phyloP scores from a whole-genome alignment of 345 rosid genomes.

The Noccaea caerulescens region DNA sequence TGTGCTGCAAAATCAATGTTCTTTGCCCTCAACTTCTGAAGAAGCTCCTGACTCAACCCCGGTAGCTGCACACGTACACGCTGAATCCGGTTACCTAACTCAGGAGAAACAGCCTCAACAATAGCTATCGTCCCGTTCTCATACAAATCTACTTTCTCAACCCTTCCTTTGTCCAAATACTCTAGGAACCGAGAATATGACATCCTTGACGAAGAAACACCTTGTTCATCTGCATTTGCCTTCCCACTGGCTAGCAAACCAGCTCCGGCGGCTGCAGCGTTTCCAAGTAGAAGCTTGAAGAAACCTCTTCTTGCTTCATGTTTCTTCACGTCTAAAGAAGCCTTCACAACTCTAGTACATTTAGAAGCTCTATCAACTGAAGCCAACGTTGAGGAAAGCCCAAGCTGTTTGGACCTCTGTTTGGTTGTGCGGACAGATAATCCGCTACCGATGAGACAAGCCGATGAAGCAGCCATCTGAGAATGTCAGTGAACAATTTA shows the following conservation, averaged over 20 bases:
- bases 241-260: slow-evolving; percentile 65
- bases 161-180: slow-evolving; percentile 90
- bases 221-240: slow-evolving; percentile 87
- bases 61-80: slow-evolving; percentile 96
- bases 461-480: slow-evolving; percentile 73
- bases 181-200: slow-evolving; percentile 94
- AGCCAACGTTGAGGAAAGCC: slow-evolving; percentile 45
- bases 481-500: neutral
- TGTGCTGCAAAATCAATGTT: slow-evolving; percentile 95
- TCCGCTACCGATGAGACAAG: slow-evolving; percentile 65
- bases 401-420: slow-evolving; percentile 43
- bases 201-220: slow-evolving; percentile 97
- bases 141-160: slow-evolving; percentile 81
- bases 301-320: slow-evolving; percentile 76
- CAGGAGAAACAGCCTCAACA: slow-evolving; percentile 95
- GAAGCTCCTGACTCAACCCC: slow-evolving; percentile 91
- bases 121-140: slow-evolving; percentile 97
- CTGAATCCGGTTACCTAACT: slow-evolving; percentile 89
- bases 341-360: slow-evolving; percentile 48
- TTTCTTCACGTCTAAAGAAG: slow-evolving; percentile 56
- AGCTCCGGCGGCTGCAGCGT: slow-evolving; percentile 57
- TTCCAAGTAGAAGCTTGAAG: slow-evolving; percentile 67
- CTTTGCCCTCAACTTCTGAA: slow-evolving; percentile 92
- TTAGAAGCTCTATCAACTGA: slow-evolving; percentile 47
- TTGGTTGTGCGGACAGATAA: slow-evolving; percentile 47